Base-by-base conservation (phyloP, 495 filamentous ascomycete species). In the Aspergillus sclerotioniger region DNA sequence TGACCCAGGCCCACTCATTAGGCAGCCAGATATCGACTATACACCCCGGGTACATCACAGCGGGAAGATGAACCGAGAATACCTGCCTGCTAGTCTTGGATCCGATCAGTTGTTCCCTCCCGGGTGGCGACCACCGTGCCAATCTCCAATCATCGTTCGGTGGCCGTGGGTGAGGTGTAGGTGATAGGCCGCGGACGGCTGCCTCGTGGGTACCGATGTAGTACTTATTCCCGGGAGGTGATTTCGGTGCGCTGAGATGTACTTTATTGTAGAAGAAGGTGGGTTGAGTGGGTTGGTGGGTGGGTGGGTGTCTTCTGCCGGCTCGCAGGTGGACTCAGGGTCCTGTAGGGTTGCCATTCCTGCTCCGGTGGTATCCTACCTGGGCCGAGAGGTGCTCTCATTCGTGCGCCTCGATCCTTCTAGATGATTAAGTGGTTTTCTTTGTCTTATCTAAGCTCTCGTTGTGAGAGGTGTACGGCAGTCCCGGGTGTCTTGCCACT, bases 1-100 rank as follows among this genome's bases (percentile, higher is more conserved):
- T 20, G 13, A 1, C 28, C 49, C 29, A 44, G 57, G 57, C 60
- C 61, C 61, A 63, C 61, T 19, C n/a, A 31, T 55, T 63, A 63
- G 61, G 61, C 61, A 63, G 57, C 61, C 54, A 45, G 53, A 50
- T 53, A 58, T 51, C 43, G n/a, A 25, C 25, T 25, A 8, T 13
- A 37, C 33, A 37, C 33, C 5, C 9, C 8, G 33, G 33, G 13
- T 15, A 15, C 33, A 12, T 41, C 37, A 13, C 37, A 41, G 37
- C 37, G 37, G 37, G 37, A n/a, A 7, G 37, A 41, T 37, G 33
- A 9, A n/a, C 13, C n/a, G 37, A 12, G 37, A 41, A 6, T n/a
- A n/a, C 13, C 37, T n/a, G 37, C 13, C 33, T 37, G 7, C 13
- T 15, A 15, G 33, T 37, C 9, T 37, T 15, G 9, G 13, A 12